Conservation (phyloP, 2,329 filamentous ascomycete species). For the Amauroascus niger region DNA sequence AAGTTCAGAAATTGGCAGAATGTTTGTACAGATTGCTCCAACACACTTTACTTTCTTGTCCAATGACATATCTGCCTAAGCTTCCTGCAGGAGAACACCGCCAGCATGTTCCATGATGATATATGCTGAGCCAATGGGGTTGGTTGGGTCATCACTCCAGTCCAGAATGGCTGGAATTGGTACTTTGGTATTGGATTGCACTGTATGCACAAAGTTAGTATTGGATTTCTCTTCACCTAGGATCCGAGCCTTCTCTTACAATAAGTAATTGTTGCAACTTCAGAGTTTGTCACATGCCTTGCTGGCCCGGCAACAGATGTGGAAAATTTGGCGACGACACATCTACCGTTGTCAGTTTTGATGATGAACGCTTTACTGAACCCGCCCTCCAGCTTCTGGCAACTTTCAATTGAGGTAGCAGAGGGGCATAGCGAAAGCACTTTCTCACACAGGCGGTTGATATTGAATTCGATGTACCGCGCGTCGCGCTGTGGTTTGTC, state of each 20-base stretch:
- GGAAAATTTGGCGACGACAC: slow-evolving; percentile 36
- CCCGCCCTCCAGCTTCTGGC: slow-evolving; percentile 37
- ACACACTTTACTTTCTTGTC: slow-evolving; percentile 22
- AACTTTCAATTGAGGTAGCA: slow-evolving; percentile 28
- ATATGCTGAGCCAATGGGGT: slow-evolving; percentile 31
- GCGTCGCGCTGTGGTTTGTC: slow-evolving; percentile 30
- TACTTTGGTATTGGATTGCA: slow-evolving; percentile 31
- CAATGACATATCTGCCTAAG: slow-evolving; percentile 26
- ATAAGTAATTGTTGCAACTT: slow-evolving; percentile 38
- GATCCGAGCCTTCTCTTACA: slow-evolving; percentile 23
- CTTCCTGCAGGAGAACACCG: slow-evolving; percentile 27
- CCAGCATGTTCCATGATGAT: slow-evolving; percentile 34
- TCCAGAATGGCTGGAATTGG: slow-evolving; percentile 37
- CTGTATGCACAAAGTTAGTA: slow-evolving; percentile 18
- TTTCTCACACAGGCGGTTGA: slow-evolving; percentile 31
- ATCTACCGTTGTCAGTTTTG: slow-evolving; percentile 30
- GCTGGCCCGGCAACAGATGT: slow-evolving; percentile 23
- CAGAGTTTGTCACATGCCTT: slow-evolving; percentile 15
- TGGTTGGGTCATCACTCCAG: slow-evolving; percentile 33
- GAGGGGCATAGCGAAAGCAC: slow-evolving; percentile 31
- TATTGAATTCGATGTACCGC: slow-evolving; percentile 35
- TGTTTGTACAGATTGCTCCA: slow-evolving; percentile 12
- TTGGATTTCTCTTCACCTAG: neutral
- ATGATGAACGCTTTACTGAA: slow-evolving; percentile 41
- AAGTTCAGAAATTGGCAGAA: slow-evolving; percentile 19